Conservation (phyloP, 2,329 filamentous ascomycete genomes). For the Penicillium griseofulvum region DNA sequence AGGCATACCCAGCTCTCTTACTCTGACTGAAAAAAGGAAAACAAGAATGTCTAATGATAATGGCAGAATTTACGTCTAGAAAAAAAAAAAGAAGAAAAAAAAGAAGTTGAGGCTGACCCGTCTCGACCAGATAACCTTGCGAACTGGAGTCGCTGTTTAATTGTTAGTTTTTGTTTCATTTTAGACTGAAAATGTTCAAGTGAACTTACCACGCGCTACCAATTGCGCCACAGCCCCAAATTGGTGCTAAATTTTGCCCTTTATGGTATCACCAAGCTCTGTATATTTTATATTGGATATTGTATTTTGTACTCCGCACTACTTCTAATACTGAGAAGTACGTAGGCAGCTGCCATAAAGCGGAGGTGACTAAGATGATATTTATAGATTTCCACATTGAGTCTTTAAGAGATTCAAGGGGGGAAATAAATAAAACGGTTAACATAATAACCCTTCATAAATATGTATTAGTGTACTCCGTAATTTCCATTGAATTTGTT, state of each 20-base stretch:
- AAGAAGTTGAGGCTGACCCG: not conserved
- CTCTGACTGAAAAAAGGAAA: too few species aligned
- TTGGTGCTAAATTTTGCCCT: not conserved
- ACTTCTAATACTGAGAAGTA: too few species aligned
- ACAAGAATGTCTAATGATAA: too few species aligned
- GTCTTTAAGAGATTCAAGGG: not conserved
- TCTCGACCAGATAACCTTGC: not conserved
- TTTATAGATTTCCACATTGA: conserved; percentile 5
- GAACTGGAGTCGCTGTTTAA: not conserved
- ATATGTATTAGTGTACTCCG: too few species aligned
- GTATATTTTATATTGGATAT: too few species aligned
- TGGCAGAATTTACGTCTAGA: too few species aligned
- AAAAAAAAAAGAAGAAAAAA: not conserved
- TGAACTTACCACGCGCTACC: not conserved
- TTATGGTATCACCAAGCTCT: not conserved
- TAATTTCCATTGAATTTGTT: not conserved
- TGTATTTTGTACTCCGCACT: too few species aligned
- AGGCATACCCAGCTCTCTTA: too few species aligned
- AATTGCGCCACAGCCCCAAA: not conserved
- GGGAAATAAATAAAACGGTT: not conserved
- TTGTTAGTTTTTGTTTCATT: too few species aligned
- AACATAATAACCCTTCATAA: too few species aligned
- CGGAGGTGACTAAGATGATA: conserved; percentile 2
- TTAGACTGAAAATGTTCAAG: too few species aligned
- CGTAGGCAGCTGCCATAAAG: not conserved